Conservation (phyloP, 495 filamentous ascomycete genomes). For the Usnea hakonensis region DNA sequence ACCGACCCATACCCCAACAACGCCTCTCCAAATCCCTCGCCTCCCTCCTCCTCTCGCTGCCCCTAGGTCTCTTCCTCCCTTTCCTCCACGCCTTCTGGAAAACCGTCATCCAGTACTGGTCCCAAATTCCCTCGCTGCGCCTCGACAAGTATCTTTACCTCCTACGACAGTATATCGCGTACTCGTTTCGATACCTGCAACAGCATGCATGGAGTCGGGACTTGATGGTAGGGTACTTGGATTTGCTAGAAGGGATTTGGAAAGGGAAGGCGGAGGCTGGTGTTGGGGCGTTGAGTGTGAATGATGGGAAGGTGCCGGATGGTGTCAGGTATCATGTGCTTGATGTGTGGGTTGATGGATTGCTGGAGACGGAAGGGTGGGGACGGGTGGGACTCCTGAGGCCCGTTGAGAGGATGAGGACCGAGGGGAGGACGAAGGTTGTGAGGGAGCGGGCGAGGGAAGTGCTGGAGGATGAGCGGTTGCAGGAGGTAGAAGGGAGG, state of each 20-base stretch:
- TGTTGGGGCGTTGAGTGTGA: conserved; percentile 39
- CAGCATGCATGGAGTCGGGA: conserved; percentile 28
- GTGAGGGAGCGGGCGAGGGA: conserved; percentile 66
- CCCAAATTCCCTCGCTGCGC: conserved; percentile 70
- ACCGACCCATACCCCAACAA: conserved; percentile 81
- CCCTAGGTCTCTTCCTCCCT: conserved; percentile 54
- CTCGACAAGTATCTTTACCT: conserved; percentile 92
- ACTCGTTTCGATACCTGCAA: conserved; percentile 38
- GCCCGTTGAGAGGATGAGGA: conserved; percentile 50
- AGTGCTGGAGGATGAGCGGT: conserved; percentile 64
- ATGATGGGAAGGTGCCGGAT: conserved; percentile 54
- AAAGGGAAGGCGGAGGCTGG: conserved; percentile 28
- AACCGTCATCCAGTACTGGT: conserved; percentile 77
- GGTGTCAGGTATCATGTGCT: conserved; percentile 81
- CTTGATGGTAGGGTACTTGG: conserved; percentile 29
- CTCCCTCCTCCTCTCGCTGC: conserved; percentile 58
- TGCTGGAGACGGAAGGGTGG: conserved; percentile 50
- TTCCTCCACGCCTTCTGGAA: conserved; percentile 81
- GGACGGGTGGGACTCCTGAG: conserved; percentile 39
- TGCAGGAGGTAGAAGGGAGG: conserved; percentile 42
- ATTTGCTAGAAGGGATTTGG: conserved; percentile 22
- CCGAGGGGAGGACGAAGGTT: conserved; percentile 57
- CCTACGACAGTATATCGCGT: conserved; percentile 65
- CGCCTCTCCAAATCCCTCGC: conserved; percentile 71
- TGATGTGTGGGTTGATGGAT: conserved; percentile 86